phyloP scores from a whole-genome alignment of 2,329 filamentous ascomycete species.

The Fonsecaea pedrosoi region DNA sequence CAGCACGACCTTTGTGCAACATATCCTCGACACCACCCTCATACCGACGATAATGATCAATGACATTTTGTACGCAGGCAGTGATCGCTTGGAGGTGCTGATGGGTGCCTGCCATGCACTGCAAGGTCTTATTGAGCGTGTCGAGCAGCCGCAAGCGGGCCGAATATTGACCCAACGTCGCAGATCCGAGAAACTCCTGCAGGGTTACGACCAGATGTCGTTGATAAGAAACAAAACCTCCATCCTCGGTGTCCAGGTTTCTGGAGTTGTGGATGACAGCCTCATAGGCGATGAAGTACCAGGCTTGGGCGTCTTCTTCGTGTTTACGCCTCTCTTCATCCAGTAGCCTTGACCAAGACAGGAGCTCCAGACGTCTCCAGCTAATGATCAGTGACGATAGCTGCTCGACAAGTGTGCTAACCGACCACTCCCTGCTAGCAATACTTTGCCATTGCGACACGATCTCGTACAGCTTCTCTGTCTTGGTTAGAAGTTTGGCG shows the following conservation, averaged over 20 bases:
- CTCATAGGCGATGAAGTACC: slow-evolving; percentile 98
- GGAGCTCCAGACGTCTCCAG: slow-evolving; percentile 90
- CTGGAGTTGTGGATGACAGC: slow-evolving; percentile 79
- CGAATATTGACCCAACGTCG: slow-evolving; percentile 80
- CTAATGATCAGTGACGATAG: slow-evolving; percentile 81
- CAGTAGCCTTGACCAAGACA: slow-evolving; percentile 88
- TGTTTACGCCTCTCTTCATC: slow-evolving; percentile 81
- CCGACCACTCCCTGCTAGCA: slow-evolving; percentile 79
- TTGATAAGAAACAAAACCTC: slow-evolving; percentile 59
- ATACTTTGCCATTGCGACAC: slow-evolving; percentile 96
- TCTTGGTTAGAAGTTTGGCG: slow-evolving; percentile 81
- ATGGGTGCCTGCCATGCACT: slow-evolving; percentile 66
- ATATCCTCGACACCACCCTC: slow-evolving; percentile 68
- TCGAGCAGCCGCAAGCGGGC: slow-evolving; percentile 73
- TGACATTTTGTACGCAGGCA: slow-evolving; percentile 75
- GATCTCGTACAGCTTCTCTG: slow-evolving; percentile 84
- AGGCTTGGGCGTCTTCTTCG: slow-evolving; percentile 78
- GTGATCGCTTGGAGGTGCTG: slow-evolving; percentile 64
- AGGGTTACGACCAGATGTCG: slow-evolving; percentile 75
- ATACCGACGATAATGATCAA: slow-evolving; percentile 76
- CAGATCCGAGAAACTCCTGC: slow-evolving; percentile 77
- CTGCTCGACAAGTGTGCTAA: slow-evolving; percentile 72
- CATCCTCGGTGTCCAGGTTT: slow-evolving; percentile 65
- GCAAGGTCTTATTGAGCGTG: slow-evolving; percentile 68
- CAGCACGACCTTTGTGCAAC: slow-evolving; percentile 70